Evolutionary conservation across 148 eudicot genomes (phyloP).

Genomic region (Diospyros kaki): DNA sequence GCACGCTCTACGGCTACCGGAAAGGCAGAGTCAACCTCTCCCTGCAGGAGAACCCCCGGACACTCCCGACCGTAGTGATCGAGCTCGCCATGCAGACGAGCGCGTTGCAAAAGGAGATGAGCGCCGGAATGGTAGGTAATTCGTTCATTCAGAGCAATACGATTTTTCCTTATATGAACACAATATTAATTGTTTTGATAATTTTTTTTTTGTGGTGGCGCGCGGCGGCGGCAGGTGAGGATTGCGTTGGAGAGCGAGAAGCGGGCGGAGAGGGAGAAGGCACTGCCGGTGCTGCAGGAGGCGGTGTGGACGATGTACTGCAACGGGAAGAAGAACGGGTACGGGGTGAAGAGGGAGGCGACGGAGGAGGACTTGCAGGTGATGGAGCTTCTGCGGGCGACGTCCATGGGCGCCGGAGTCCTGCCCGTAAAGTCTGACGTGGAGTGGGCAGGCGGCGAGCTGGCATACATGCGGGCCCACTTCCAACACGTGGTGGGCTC

Average conservation of each 20-base stretch:
- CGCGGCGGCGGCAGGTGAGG: slow-evolving; percentile 9
- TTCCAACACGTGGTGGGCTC: slow-evolving; percentile 74
- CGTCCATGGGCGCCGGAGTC: slow-evolving; percentile 80
- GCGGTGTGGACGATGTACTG: slow-evolving; percentile 67
- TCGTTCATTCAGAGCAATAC: too few relatives aligned
- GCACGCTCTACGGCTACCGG: slow-evolving; percentile 64
- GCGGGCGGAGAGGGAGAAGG: slow-evolving; percentile 24
- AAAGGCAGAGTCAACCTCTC: slow-evolving; percentile 68
- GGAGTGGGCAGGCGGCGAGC: slow-evolving; percentile 61
- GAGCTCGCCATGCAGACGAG: slow-evolving; percentile 64
- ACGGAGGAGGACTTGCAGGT: slow-evolving; percentile 53
- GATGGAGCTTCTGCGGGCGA: slow-evolving; percentile 63
- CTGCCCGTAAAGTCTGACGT: slow-evolving; percentile 43
- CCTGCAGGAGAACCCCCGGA: slow-evolving; percentile 53
- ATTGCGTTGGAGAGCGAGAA: slow-evolving; percentile 80
- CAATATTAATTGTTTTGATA: too few relatives aligned
- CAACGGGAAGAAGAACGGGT: slow-evolving; percentile 65
- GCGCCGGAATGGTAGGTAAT: slow-evolving; percentile 43
- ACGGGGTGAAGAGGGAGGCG: slow-evolving; percentile 58
- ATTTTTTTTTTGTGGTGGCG: too few relatives aligned
- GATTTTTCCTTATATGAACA: too few relatives aligned
- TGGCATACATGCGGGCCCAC: slow-evolving; percentile 66
- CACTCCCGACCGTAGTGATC: slow-evolving; percentile 52
- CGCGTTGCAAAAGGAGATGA: slow-evolving; percentile 55
- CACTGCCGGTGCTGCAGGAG: slow-evolving; percentile 44